These are phyloP conservation scores for Dipteronia dyeriana DNA, from an alignment of 345 rosid species.

Conservation along the genomic window DNA sequence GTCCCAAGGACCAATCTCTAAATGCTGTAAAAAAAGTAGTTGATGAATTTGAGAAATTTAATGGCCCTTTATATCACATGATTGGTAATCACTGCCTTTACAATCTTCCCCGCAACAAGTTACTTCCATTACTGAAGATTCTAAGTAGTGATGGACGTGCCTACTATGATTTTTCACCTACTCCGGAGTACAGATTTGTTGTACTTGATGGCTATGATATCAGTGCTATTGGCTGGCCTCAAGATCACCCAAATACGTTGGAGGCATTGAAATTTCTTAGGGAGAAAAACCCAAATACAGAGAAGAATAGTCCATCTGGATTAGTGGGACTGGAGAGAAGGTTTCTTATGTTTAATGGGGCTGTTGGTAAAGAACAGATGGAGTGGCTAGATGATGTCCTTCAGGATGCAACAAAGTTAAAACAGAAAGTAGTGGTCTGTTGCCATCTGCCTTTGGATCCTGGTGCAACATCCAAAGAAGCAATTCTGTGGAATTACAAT, in stretches of 20 bases:
- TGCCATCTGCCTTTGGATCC: slow-evolving; percentile 87
- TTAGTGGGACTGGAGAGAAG: slow-evolving; percentile 68
- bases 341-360: slow-evolving; percentile 91
- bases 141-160: slow-evolving; percentile 49
- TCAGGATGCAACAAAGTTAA: slow-evolving; percentile 55
- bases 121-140: slow-evolving; percentile 77
- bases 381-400: slow-evolving; percentile 73
- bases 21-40: slow-evolving; percentile 51
- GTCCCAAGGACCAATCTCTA: slow-evolving; percentile 73
- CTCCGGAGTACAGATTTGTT: slow-evolving; percentile 62
- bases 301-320: slow-evolving; percentile 85
- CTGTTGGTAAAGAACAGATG: slow-evolving; percentile 76
- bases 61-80: slow-evolving; percentile 78
- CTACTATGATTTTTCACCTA: slow-evolving; percentile 86
- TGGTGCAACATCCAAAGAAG: slow-evolving; percentile 45
- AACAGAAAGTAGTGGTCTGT: slow-evolving; percentile 77
- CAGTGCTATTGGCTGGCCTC: slow-evolving; percentile 88
- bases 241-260: slow-evolving; percentile 62
- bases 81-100: slow-evolving; percentile 98
- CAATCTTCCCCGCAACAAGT: slow-evolving; percentile 75
- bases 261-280: slow-evolving; percentile 67
- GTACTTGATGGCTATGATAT: slow-evolving; percentile 88
- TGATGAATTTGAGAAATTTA: slow-evolving; percentile 58
- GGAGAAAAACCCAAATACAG: slow-evolving; percentile 70
- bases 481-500: slow-evolving; percentile 85